Evolutionary conservation across 2,329 filamentous ascomycete species (phyloP), one percentile per base, ranked within the genome.

Genomic region (Aspergillus unguis): DNA sequence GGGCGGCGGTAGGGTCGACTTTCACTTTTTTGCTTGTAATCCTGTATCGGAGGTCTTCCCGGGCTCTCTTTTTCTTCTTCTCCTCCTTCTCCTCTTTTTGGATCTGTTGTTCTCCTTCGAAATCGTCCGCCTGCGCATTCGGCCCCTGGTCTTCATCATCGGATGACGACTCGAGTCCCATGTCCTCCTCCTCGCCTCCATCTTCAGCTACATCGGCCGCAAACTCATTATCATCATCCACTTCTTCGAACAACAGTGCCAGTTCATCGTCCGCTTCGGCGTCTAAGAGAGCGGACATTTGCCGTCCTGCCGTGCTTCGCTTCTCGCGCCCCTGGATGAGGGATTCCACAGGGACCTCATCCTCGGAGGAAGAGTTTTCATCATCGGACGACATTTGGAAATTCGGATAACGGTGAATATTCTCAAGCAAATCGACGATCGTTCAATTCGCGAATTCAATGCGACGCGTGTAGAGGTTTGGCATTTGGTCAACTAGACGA

Each of bases 101-200:
- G 50, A 99, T 71, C 71, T 95, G 90, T 63, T 86, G 87, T 73
- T 99, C 94, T 32, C 94, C 94, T 52, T 90, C 88, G 4, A 94
- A 71, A 38, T 95, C 90, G 59, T 94, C 84, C 23, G 79, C 72
- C 35, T 65, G 65, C 48, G 67, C 70, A 54, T 70, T 70, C 1
- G 86, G 78, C 47, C 84, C 77, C 71, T 83, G 85, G 55, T 95
- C 90, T 44, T 94, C 90, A 43, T 91, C 87, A 58, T 90, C 88
- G 0, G 85, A 89, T 0, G 90, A 95, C 10, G 88, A 92, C 64
- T 95, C 90, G 77, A 96, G 86, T 43, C 89, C 85, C 60, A 89
- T 85, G 66, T 96, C 92, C 1, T 87, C 89, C 2, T 76, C 83
- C 49, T 82, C 81, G 8, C 80, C 80, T 6, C 60, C 71, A 27